Percentiles rank a stretch among this genome's conserved stretches.
These are phyloP conservation scores for Ambrosia hybrid DNA, from an alignment of 140 eudicot genomes.

Conservation along the genomic window DNA sequence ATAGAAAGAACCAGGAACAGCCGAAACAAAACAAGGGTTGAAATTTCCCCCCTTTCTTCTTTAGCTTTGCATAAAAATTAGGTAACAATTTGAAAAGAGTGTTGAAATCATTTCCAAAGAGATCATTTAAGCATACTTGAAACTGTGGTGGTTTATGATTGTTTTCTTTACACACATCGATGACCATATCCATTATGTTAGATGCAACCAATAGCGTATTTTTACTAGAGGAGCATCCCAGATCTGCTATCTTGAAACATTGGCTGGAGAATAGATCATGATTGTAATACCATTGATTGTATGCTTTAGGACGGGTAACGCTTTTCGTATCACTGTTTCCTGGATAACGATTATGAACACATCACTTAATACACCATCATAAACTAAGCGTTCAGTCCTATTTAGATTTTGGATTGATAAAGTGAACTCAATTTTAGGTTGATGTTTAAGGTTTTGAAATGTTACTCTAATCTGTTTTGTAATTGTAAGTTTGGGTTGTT, in stretches of 20 bases:
- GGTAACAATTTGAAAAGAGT: slow-evolving; percentile 28
- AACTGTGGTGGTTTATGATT: slow-evolving; percentile 25
- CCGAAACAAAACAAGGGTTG: too few relatives aligned
- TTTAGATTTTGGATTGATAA: too few relatives aligned
- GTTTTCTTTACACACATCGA: not conserved
- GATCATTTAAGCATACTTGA: slow-evolving; percentile 13
- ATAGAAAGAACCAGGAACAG: too few relatives aligned
- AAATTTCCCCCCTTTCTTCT: too few relatives aligned
- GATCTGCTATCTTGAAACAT: slow-evolving; percentile 35
- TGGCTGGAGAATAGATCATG: not conserved
- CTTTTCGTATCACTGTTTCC: slow-evolving; percentile 28
- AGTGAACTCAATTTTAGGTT: too few relatives aligned
- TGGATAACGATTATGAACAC: slow-evolving; percentile 1
- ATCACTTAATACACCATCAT: not conserved
- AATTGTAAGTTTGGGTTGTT: too few relatives aligned
- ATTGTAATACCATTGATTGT: slow-evolving; percentile 9
- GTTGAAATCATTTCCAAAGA: slow-evolving; percentile 44
- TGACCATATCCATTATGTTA: slow-evolving; percentile 15
- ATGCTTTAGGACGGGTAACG: slow-evolving; percentile 23
- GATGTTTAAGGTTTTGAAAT: too few relatives aligned
- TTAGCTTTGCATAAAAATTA: slow-evolving; percentile 17
- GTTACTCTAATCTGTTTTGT: too few relatives aligned
- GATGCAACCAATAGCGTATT: slow-evolving; percentile 24
- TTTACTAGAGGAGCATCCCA: slow-evolving; percentile 48
- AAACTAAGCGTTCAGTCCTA: not conserved